phyloP scores from a whole-genome alignment of 2,329 filamentous ascomycete genomes.

The Thelonectria rubi region DNA sequence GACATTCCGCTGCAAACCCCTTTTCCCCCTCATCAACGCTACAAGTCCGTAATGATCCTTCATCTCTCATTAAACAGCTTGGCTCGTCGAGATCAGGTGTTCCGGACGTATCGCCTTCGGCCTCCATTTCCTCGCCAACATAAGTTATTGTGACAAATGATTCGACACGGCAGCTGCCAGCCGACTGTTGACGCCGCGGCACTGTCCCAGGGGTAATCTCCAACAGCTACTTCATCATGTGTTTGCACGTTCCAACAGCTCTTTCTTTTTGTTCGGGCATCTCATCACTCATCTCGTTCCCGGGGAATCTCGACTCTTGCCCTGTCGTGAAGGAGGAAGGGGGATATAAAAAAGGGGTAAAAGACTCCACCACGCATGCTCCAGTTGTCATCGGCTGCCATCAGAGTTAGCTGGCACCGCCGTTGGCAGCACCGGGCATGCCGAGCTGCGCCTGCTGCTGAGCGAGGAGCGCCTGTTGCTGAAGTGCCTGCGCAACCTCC shows the following conservation, averaged over 20 bases:
- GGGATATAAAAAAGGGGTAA: constrained; percentile 40
- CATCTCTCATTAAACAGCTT: constrained; percentile 20
- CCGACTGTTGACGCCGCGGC: constrained; percentile 34
- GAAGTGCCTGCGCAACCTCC: constrained; percentile 51
- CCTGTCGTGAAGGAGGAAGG: constrained; percentile 40
- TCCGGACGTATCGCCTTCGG: constrained; percentile 10
- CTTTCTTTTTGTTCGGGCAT: constrained; percentile 42
- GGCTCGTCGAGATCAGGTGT: constrained; percentile 18
- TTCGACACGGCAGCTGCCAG: constrained; percentile 23
- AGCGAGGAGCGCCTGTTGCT: constrained; percentile 32
- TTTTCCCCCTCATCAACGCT: constrained; percentile 8
- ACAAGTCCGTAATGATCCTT: constrained; percentile 15
- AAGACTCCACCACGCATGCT: constrained; percentile 39
- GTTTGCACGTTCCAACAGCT: constrained; percentile 44
- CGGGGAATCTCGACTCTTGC: constrained; percentile 43
- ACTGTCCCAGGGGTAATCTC: constrained; percentile 37
- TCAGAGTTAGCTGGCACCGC: constrained; percentile 39
- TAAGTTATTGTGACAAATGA: constrained; percentile 7
- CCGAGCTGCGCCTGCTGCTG: constrained; percentile 42
- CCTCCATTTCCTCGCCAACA: constrained; percentile 7
- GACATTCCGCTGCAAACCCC: constrained; percentile 17
- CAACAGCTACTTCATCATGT: constrained; percentile 39
- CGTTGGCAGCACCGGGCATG: constrained; percentile 36
- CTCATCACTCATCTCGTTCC: constrained; percentile 40
- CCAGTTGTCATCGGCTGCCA: constrained; percentile 17